Conservation (phyloP, 768 basidiomycete genomes). For the Porpolomopsis calyptriformis region DNA sequence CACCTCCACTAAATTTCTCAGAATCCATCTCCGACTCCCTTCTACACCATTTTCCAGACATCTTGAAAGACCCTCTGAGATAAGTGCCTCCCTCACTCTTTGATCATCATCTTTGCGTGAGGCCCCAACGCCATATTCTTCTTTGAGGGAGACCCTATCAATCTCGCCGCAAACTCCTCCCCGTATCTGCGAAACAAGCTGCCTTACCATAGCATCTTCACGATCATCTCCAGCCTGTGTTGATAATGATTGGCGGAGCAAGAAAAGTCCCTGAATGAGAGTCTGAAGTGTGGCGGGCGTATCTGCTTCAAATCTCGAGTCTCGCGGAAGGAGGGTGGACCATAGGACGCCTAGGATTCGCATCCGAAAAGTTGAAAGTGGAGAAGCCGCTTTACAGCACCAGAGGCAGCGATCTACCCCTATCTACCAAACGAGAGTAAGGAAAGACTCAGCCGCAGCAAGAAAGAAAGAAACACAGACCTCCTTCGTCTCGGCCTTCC, state of each 20-base stretch:
- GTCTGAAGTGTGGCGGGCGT: slow-evolving; percentile 40
- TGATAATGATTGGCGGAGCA: slow-evolving; percentile 34
- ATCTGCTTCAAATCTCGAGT: slow-evolving; percentile 30
- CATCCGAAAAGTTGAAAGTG: slow-evolving; percentile 30
- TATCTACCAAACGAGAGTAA: slow-evolving; percentile 21
- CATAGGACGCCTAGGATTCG: slow-evolving; percentile 43
- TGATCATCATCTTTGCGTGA: slow-evolving; percentile 27
- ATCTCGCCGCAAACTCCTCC: slow-evolving; percentile 40
- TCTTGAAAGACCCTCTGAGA: slow-evolving; percentile 38
- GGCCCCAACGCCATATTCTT: slow-evolving; percentile 36
- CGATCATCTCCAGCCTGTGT: slow-evolving; percentile 14
- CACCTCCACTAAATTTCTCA: slow-evolving; percentile 44
- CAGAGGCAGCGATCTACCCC: slow-evolving; percentile 55
- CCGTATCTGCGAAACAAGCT: slow-evolving; percentile 35
- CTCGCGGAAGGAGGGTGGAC: slow-evolving; percentile 35
- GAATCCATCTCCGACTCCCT: slow-evolving; percentile 37
- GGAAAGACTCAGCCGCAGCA: neutral
- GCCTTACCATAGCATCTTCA: slow-evolving; percentile 28
- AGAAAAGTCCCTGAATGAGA: slow-evolving; percentile 41
- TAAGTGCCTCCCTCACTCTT: slow-evolving; percentile 25
- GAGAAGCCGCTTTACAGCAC: slow-evolving; percentile 55
- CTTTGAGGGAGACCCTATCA: slow-evolving; percentile 34
- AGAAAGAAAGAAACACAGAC: slow-evolving; percentile 24
- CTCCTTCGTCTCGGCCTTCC: slow-evolving; percentile 43
- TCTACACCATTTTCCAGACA: slow-evolving; percentile 42